phyloP scores from a whole-genome alignment of 2,329 filamentous ascomycete genomes.

The Colletotrichum plurivorum region DNA sequence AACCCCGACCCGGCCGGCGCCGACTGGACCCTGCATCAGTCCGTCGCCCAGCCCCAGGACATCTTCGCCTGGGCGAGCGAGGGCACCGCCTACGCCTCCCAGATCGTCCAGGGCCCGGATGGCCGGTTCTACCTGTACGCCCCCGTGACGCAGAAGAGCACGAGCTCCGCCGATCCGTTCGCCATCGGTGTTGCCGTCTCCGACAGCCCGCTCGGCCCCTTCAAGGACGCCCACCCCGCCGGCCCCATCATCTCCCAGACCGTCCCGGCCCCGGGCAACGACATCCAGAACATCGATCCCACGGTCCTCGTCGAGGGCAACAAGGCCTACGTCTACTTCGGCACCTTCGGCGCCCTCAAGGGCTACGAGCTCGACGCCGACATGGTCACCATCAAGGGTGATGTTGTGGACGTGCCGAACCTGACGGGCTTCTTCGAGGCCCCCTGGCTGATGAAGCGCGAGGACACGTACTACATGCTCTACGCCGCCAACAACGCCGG shows the following conservation, averaged over 20 bases:
- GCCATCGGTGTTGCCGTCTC: slow-evolving; percentile 56
- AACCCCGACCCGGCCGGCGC: slow-evolving; percentile 49
- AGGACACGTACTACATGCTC: slow-evolving; percentile 54
- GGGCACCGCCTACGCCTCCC: slow-evolving; percentile 53
- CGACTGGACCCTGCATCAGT: slow-evolving; percentile 51
- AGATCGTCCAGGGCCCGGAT: slow-evolving; percentile 51
- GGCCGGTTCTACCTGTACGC: slow-evolving; percentile 55
- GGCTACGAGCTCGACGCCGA: slow-evolving; percentile 52
- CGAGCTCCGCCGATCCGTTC: slow-evolving; percentile 50
- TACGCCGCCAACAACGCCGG: slow-evolving; percentile 57
- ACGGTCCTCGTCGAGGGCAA: slow-evolving; percentile 55
- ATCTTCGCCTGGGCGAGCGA: slow-evolving; percentile 52
- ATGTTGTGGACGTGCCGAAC: slow-evolving; percentile 43
- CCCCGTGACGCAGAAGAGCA: slow-evolving; percentile 48
- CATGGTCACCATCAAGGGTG: slow-evolving; percentile 52
- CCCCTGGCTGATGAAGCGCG: slow-evolving; percentile 54
- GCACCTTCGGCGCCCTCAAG: slow-evolving; percentile 53
- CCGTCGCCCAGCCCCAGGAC: slow-evolving; percentile 48
- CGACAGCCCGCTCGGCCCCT: slow-evolving; percentile 50
- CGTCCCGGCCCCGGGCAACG: slow-evolving; percentile 48
- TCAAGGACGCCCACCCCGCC: slow-evolving; percentile 50
- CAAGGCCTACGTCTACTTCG: slow-evolving; percentile 55
- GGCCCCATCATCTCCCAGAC: slow-evolving; percentile 54
- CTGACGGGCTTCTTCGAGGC: slow-evolving; percentile 55
- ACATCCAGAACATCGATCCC: slow-evolving; percentile 57